Evolutionary conservation across 305 asterid species (phyloP).

Genomic region (Fraxinus baroniana): DNA sequence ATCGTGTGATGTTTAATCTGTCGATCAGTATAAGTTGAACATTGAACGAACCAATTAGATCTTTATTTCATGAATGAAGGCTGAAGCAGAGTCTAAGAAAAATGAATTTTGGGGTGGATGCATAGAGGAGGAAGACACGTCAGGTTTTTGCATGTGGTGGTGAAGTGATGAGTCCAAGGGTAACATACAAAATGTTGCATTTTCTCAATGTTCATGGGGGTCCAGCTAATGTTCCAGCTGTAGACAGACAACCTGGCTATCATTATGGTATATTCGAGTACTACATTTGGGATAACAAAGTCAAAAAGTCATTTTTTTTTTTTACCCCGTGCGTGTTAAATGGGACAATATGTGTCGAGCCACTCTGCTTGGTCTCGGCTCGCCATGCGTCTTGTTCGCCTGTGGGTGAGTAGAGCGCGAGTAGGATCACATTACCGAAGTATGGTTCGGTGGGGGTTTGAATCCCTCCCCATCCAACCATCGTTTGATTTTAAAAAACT

Average conservation of each 20-base stretch:
- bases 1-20: too few relatives aligned
- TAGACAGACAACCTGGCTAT: slow-evolving; percentile 6
- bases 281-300: background rate
- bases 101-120: background rate
- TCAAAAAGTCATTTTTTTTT: background rate
- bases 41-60: background rate
- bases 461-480: background rate
- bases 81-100: background rate
- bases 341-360: background rate
- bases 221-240: slow-evolving; percentile 3
- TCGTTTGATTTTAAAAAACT: background rate
- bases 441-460: background rate
- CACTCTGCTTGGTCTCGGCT: background rate
- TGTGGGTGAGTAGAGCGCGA: background rate
- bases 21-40: background rate
- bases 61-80: background rate
- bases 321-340: background rate
- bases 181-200: background rate
- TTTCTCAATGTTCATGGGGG: background rate
- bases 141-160: background rate
- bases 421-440: background rate
- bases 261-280: background rate
- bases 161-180: background rate
- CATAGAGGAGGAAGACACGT: background rate
- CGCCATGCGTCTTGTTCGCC: background rate